Evolutionary conservation across 73 alveolate genomes (phyloP).

Genomic region (Tetrahymena thermophila): DNA sequence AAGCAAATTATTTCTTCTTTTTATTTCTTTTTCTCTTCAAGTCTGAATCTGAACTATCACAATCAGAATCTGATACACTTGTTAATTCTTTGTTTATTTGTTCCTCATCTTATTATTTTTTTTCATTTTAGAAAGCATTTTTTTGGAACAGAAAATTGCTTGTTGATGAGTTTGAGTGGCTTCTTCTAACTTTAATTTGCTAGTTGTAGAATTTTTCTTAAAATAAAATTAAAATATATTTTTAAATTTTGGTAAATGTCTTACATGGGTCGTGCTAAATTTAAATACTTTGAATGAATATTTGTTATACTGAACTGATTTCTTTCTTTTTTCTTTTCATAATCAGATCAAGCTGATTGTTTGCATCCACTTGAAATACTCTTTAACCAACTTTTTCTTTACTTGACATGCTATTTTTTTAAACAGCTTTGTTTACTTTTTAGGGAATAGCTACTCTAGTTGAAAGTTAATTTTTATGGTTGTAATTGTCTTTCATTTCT

Average conservation of each 20-base stretch:
- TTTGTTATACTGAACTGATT: neutral
- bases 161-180: neutral
- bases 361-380: neutral
- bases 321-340: neutral
- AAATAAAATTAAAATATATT: neutral
- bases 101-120: neutral
- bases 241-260: neutral
- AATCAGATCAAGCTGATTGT: neutral
- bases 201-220: neutral
- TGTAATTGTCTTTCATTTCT: neutral
- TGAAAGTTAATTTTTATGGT: neutral
- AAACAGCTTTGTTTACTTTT: neutral
- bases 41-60: neutral
- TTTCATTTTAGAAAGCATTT: neutral
- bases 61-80: neutral
- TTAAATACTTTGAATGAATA: neutral
- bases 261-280: neutral
- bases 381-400: neutral
- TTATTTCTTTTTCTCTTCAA: too few relatives aligned
- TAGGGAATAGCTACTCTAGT: neutral
- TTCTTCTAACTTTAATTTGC: neutral
- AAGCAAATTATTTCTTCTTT: neutral
- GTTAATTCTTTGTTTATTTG: too few relatives aligned
- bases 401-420: neutral
- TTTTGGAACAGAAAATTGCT: neutral